Evolutionary conservation across 1,284 basidiomycete genomes (phyloP).

Genomic region (Afroboletus lepidellus): DNA sequence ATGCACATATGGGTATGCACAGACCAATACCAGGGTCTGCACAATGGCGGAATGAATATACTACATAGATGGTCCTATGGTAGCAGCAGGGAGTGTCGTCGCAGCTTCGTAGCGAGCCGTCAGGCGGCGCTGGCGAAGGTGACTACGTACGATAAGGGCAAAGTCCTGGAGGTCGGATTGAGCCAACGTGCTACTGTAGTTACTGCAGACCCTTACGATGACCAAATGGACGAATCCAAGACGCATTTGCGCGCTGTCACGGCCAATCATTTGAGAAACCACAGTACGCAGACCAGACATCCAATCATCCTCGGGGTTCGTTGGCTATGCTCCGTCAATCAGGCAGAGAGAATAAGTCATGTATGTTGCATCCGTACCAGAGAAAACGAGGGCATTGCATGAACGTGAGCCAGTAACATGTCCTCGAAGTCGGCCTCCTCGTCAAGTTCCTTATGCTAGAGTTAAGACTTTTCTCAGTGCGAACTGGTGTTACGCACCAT

Average conservation of each 20-base stretch:
- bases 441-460: constrained; percentile 10
- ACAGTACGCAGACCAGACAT: constrained; percentile 17
- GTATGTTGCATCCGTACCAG: constrained; percentile 12
- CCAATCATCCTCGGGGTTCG: constrained; percentile 21
- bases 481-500: constrained; percentile 6
- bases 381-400: constrained; percentile 7
- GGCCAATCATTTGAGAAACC: constrained; percentile 22
- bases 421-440: constrained; percentile 9
- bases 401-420: background rate
- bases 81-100: background rate
- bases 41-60: background rate
- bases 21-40: constrained; percentile 6
- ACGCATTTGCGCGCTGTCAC: constrained; percentile 7
- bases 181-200: background rate
- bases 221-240: constrained; percentile 19
- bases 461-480: constrained; percentile 4
- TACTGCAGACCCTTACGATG: constrained; percentile 11
- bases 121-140: constrained; percentile 1
- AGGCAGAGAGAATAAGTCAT: background rate
- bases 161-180: constrained; percentile 21
- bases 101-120: background rate
- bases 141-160: constrained; percentile 18
- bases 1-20: constrained; percentile 9
- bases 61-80: background rate
- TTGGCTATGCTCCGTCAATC: constrained; percentile 13